Base-by-base conservation (phyloP, 805 yeast species). In the Starmerella roubikii region DNA sequence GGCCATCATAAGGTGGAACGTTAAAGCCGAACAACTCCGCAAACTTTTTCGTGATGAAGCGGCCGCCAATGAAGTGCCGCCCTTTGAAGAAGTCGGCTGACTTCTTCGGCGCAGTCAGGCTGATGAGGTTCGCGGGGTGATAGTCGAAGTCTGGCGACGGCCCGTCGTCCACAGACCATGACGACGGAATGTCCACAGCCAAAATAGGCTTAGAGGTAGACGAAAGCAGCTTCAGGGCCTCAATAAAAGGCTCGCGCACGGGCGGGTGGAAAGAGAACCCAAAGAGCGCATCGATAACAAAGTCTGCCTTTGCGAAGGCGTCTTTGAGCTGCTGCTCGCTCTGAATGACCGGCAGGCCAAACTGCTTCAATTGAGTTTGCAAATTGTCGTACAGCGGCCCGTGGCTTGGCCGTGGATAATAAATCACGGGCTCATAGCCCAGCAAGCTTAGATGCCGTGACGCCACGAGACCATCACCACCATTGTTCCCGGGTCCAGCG, bases 401-500 rank as follows among this genome's bases (percentile, higher is more conserved):
- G 47, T 66, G 67, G 32, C 73, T 67, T 37, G 65, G 67, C 51
- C 76, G 82, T 3, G 97, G 96, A 53, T 85, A 86, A 57, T 69
- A 85, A 0, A 88, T 68, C 4, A 70, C 61, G 1, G 96, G 94
- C 4, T 64, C 61, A 55, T 76, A 83, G 2, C 91, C 91, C 66
- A 91, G 74, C 11, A 85, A 60, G 48, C 73, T 72, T 46, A 91
- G 63, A 56, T 91, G 98, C 31, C 98, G 68, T 1, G 96, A 94
- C 22, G 95, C 93, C 1, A 91, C 98, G 12, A 91, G 62, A 0
- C 97, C 98, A 60, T 91, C 98, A 2, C 97, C 98, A 1, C 68
- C 88, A 54, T 91, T 91, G 54, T 91, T 91, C 1, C 98, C 98
- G 0, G 97, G 97, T 0, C 98, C 98, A 10, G 78, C 84, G 4